Percentiles rank a stretch among this genome's conserved stretches.
Conservation (phyloP, 257 asterid genomes). For the Nicotiana paniculata region DNA sequence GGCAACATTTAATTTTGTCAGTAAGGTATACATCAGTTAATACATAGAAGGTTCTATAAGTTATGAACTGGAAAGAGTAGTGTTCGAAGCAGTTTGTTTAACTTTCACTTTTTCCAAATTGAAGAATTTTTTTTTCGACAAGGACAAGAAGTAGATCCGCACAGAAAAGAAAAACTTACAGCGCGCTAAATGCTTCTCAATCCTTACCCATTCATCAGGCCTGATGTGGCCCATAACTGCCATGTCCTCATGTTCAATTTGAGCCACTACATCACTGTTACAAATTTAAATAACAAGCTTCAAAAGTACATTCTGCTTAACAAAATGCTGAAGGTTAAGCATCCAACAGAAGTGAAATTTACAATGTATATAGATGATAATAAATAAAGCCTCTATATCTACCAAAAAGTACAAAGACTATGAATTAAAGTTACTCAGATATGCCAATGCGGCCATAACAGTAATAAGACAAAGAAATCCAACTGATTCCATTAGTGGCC, state of each 20-base stretch:
- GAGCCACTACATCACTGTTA: conserved; percentile 57
- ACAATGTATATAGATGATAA: not conserved
- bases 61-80: not conserved
- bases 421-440: not conserved
- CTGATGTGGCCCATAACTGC: conserved; percentile 52
- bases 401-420: not conserved
- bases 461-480: not conserved
- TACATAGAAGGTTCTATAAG: not conserved
- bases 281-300: not conserved
- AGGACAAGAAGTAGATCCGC: not conserved
- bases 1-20: too few relatives aligned
- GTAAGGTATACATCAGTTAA: too few relatives aligned
- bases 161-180: not conserved
- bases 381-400: not conserved
- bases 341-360: not conserved
- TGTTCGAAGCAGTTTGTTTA: not conserved
- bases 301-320: not conserved
- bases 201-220: conserved; percentile 66
- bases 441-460: not conserved
- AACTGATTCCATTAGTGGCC: not conserved
- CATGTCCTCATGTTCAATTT: conserved; percentile 73
- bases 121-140: not conserved
- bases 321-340: not conserved
- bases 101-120: not conserved
- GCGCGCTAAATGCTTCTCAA: not conserved